Evolutionary conservation across 768 basidiomycete species (phyloP), one percentile per base, ranked within the genome.

Genomic region (Suillus subalutaceus): DNA sequence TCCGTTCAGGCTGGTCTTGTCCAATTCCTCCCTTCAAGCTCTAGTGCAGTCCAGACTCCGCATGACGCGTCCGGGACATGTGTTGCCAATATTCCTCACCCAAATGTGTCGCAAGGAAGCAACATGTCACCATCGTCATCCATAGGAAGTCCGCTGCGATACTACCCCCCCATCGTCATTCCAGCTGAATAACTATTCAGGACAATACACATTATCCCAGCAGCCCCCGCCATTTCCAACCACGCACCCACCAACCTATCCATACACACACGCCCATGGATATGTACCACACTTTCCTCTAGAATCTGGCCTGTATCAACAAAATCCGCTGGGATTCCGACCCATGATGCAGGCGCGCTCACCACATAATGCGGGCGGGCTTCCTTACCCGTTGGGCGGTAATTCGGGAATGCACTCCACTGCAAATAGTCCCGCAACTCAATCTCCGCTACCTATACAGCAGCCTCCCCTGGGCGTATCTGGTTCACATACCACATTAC

Each of bases 191-290:
- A 72, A 71, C 70, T 84, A 81, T 66, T 72, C 78, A 35, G 80
- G 81, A 63, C 84, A 80, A 75, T 87, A 87, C 77, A 74, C 80
- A 71, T 77, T 84, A 74, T 76, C 84, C 69, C 84, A 81, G 70
- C 78, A 79, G 30, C 75, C 78, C 13, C 69, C 78, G 63, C 56
- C 32, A 7, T 65, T 65, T 53, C 65, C 64, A 64, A 77, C 65
- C 40, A 73, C 82, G 67, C 73, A 71, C 6, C 83, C 66, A 37
- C 74, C 71, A 35, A 64, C 67, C 3, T 66, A 82, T 63, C 66
- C 80, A 55, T 77, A 78, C 65, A 62, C 80, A 4, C 67, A 75
- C 9, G n/a, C 64, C 41, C 82, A 78, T 48, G 67, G 74, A 38
- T 83, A 80, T 68, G 67, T 77, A 26, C 78, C 79, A 53, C 81